A percentile compares a stretch with the other conserved stretches of the same genome.
These are phyloP conservation scores for Eragrostis curvula DNA, from an alignment of 176 grass and related monocot species.

Conservation along the genomic window DNA sequence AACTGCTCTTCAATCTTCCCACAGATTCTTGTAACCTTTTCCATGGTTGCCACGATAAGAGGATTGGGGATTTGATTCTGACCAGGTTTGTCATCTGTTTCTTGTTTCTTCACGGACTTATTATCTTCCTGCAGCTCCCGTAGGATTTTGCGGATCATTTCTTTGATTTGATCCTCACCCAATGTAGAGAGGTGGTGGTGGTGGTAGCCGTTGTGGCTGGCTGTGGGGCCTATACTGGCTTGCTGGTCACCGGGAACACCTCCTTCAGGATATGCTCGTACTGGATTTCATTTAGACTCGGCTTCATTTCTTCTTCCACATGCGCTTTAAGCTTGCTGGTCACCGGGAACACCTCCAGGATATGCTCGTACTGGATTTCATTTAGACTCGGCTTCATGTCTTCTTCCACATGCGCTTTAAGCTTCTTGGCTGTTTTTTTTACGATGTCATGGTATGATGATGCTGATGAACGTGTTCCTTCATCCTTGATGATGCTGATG, in stretches of 20 bases:
- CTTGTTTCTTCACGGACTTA: neutral
- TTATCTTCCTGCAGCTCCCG: neutral
- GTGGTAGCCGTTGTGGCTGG: neutral
- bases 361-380: neutral
- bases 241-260: neutral
- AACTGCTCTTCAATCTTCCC: neutral
- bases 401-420: neutral
- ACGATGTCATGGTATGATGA: neutral
- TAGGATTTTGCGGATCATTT: conserved; percentile 6
- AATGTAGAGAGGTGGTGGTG: neutral
- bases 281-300: neutral
- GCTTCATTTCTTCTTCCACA: neutral
- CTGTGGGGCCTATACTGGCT: neutral
- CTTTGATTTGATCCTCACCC: neutral
- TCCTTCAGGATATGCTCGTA: neutral
- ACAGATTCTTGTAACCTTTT: neutral
- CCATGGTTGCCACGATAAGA: fast-evolving
- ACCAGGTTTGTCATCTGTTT: neutral
- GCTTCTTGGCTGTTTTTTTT: neutral
- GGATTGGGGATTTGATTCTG: neutral
- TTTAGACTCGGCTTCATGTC: neutral
- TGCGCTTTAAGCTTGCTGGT: neutral
- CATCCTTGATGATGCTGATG: neutral
- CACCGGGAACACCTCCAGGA: neutral
- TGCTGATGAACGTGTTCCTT: neutral